Conservation (phyloP, 352 stramenopile genomes). For the Pythium utonaiense region DNA sequence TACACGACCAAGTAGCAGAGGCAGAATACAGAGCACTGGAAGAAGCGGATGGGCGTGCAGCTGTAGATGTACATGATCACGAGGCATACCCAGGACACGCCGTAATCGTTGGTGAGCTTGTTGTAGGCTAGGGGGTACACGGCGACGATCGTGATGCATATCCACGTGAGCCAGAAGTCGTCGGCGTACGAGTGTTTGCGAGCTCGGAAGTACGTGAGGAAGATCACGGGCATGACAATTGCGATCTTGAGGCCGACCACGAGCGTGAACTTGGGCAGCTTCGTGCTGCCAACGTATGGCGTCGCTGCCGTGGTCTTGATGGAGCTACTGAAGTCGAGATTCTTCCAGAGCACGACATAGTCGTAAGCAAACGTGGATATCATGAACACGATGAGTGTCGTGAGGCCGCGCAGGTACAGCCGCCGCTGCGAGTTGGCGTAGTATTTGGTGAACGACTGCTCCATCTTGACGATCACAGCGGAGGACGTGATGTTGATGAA, state of each 20-base stretch:
- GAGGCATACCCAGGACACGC: constrained; percentile 76
- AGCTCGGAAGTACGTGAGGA: constrained; percentile 65
- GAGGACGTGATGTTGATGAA: constrained; percentile 79
- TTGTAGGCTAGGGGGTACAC: constrained; percentile 78
- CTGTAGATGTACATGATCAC: constrained; percentile 86
- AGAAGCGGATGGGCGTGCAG: constrained; percentile 79
- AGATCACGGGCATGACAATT: constrained; percentile 55
- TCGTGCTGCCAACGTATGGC: constrained; percentile 30
- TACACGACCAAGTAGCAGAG: constrained; percentile 64
- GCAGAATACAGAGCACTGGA: constrained; percentile 70
- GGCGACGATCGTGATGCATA: constrained; percentile 54
- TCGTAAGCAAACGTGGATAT: constrained; percentile 67
- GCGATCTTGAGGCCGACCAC: constrained; percentile 62
- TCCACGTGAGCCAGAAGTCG: constrained; percentile 69
- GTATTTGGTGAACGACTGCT: constrained; percentile 74
- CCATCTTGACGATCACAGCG: constrained; percentile 68
- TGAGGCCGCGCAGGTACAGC: constrained; percentile 57
- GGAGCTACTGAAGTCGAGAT: constrained; percentile 39
- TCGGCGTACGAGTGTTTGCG: constrained; percentile 54
- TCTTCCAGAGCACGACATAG: constrained; percentile 63
- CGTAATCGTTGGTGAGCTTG: constrained; percentile 79
- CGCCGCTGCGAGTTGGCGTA: constrained; percentile 67
- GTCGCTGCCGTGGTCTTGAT: constrained; percentile 26
- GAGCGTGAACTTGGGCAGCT: constrained; percentile 62
- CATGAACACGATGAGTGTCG: constrained; percentile 66